These are phyloP conservation scores for Aspergillus campestris DNA, from an alignment of 495 filamentous ascomycete genomes.

Conservation along the genomic window DNA sequence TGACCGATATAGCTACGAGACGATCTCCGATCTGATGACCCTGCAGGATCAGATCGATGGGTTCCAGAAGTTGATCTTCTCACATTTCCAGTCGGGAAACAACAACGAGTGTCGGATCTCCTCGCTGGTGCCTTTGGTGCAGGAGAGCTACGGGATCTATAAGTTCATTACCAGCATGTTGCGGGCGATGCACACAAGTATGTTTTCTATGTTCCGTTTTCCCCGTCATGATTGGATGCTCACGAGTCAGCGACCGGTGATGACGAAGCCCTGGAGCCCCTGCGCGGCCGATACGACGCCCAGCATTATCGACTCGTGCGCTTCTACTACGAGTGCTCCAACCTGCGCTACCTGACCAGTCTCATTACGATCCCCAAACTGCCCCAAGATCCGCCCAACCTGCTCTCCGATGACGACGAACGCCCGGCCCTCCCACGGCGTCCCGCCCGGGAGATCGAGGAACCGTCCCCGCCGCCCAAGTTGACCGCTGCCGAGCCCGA, in stretches of 20 bases:
- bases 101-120: slow-evolving; percentile 98
- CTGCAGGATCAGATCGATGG: slow-evolving; percentile 96
- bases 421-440: slow-evolving; percentile 75
- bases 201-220: slow-evolving; percentile 12
- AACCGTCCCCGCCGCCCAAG: slow-evolving; percentile 59
- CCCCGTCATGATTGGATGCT: slow-evolving; percentile 1
- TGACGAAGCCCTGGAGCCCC: slow-evolving; percentile 85
- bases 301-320: slow-evolving; percentile 93
- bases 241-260: slow-evolving; percentile 68
- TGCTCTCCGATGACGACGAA: slow-evolving; percentile 75
- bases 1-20: slow-evolving; percentile 63
- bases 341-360: slow-evolving; percentile 89
- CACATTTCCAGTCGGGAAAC: slow-evolving; percentile 79
- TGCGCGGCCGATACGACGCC: slow-evolving; percentile 81
- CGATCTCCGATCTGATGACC: slow-evolving; percentile 91
- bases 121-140: slow-evolving; percentile 83
- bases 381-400: slow-evolving; percentile 84
- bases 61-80: slow-evolving; percentile 97
- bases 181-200: slow-evolving; percentile 93
- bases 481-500: slow-evolving; percentile 69
- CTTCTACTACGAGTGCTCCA: slow-evolving; percentile 99
- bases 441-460: slow-evolving; percentile 57
- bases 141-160: slow-evolving; percentile 98
- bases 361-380: slow-evolving; percentile 94
- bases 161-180: slow-evolving; percentile 95